phyloP scores from a whole-genome alignment of 106 monocot species.

The Dioscorea zingiberensis region DNA sequence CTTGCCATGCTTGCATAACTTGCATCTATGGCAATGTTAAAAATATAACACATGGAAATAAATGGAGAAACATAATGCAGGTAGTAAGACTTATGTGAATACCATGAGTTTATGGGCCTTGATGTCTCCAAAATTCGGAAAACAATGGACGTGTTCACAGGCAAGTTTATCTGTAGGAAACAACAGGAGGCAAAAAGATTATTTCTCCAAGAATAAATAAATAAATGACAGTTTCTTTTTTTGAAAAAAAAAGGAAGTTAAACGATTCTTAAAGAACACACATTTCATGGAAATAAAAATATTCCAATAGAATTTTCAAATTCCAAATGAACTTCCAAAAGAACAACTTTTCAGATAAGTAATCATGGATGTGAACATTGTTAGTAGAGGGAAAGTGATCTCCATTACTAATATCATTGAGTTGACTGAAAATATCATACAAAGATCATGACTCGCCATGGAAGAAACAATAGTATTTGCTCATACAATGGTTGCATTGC shows the following conservation, averaged over 20 bases:
- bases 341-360: too few species aligned
- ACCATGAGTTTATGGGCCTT: conserved; percentile 36
- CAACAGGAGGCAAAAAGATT: background rate
- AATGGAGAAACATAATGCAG: background rate
- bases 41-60: background rate
- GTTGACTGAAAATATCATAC: too few species aligned
- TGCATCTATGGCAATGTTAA: background rate
- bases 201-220: background rate
- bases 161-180: conserved; percentile 22
- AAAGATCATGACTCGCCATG: too few species aligned
- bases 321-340: background rate
- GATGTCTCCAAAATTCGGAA: conserved; percentile 33
- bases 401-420: too few species aligned
- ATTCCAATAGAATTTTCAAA: background rate
- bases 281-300: background rate
- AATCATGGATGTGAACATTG: too few species aligned
- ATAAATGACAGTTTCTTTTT: background rate
- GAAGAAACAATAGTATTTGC: too few species aligned
- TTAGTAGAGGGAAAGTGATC: too few species aligned
- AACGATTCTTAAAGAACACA: background rate
- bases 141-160: conserved; percentile 25
- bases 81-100: background rate
- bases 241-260: too few species aligned
- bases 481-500: too few species aligned
- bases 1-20: too few species aligned